Conservation (phyloP, 1,284 basidiomycete species). For the Pterula multifida region DNA sequence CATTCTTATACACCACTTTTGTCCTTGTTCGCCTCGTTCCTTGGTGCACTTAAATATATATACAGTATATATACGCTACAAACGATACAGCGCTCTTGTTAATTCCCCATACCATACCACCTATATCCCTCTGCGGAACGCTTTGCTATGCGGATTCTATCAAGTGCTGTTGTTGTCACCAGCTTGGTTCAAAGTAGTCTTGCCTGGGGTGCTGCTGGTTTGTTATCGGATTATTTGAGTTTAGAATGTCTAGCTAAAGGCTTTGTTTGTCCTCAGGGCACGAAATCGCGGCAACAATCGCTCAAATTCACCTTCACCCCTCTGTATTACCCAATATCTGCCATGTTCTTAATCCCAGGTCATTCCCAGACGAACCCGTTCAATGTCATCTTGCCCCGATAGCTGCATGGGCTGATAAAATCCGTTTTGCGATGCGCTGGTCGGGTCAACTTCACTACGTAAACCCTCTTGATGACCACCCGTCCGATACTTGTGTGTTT, state of each 20-base stretch:
- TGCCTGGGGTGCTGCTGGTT: constrained; percentile 26
- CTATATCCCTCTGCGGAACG: not conserved
- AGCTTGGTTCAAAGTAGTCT: constrained; percentile 1
- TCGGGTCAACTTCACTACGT: constrained; percentile 67
- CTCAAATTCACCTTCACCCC: constrained; percentile 82
- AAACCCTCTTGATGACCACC: constrained; percentile 65
- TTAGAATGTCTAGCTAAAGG: constrained; percentile 1
- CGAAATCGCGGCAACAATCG: constrained; percentile 86
- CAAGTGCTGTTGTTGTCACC: not conserved
- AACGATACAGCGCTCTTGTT: not conserved
- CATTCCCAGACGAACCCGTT: constrained; percentile 21
- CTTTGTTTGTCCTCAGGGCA: constrained; percentile 42
- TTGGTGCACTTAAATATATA: not conserved
- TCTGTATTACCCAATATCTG: constrained; percentile 61
- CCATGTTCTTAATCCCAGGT: constrained; percentile 43
- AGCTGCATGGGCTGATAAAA: constrained; percentile 79
- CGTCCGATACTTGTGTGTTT: constrained; percentile 64
- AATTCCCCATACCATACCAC: not conserved
- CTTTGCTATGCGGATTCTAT: not conserved
- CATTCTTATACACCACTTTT: not conserved
- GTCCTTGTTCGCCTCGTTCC: not conserved
- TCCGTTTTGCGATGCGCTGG: constrained; percentile 55
- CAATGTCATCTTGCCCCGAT: constrained; percentile 69
- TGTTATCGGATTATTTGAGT: constrained; percentile 2
- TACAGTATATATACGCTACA: not conserved